Base-by-base conservation (phyloP, 345 rosid species). In the Eucalyptus globulus region DNA sequence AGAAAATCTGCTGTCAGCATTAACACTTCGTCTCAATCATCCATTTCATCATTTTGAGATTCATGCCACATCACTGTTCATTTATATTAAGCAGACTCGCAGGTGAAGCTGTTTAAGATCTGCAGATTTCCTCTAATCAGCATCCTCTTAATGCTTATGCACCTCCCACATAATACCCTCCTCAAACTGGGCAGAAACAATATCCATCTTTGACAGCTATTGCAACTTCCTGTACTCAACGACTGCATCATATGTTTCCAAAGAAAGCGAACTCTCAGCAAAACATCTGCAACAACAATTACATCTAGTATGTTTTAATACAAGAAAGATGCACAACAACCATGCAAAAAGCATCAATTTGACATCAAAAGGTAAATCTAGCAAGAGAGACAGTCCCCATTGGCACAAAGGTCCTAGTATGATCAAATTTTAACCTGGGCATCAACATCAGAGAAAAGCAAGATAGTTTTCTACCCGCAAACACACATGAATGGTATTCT, bases 231-330 rank as follows among this genome's bases (percentile, higher is more conserved):
- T 89, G 90, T 94, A 96, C 76, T 92, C 92, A 44, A 94, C 94
- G 87, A 97, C 98, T 26, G 91, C 89, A 88, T 97, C 98, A 86
- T 95, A 96, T 1, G 98, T 89, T 89, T 97, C 99, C 94, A 95
- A 92, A 12, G 92, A 89, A 21, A 96, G 93, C 4, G 91, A 90
- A 89, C 94, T 93, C 92, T 91, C 95, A 44, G 96, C 96, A 86
- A 93, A 95, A 92, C 97, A 95, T 92, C 97, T 95, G 89, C 40
- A 87, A 51, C 29, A 88, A 88, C 86, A 86, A 88, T 86, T 72
- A 88, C 15, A 80, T 14, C 51, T 49, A 86, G 67, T n/a, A 86
- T 5, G 2, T 49, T 16, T 14, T 56, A 17, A 86, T 24, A 86
- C 26, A 86, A n/a, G 62, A 86, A 86, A 88, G 24, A 34, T 76